Evolutionary conservation across 768 basidiomycete species (phyloP).

Genomic region (Chlorophyllum brunneum): DNA sequence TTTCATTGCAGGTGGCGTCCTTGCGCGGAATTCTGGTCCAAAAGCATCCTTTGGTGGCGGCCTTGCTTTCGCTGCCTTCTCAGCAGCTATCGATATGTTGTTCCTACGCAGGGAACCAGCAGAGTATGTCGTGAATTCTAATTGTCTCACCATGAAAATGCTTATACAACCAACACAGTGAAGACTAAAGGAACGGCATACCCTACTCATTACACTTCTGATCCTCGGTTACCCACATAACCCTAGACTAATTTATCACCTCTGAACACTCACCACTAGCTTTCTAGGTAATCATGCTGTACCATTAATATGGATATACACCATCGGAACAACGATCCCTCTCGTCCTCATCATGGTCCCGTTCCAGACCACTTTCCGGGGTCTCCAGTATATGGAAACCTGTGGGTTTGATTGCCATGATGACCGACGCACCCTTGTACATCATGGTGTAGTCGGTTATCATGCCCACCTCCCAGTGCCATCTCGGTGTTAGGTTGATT

Average conservation of each 20-base stretch:
- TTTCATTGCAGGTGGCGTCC: constrained; percentile 82
- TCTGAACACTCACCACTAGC: neutral
- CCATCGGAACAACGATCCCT: neutral
- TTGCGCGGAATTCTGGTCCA: constrained; percentile 85
- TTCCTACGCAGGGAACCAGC: constrained; percentile 78
- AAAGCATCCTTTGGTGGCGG: constrained; percentile 87
- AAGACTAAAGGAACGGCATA: neutral
- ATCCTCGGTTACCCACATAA: constrained; percentile 1
- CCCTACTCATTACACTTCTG: neutral
- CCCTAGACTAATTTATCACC: constrained; percentile 20
- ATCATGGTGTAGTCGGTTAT: too few relatives aligned
- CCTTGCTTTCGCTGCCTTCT: constrained; percentile 90
- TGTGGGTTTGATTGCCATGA: too few relatives aligned
- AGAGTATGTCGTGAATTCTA: constrained; percentile 38
- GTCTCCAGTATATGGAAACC: too few relatives aligned
- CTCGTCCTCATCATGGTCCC: too few relatives aligned
- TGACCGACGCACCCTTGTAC: too few relatives aligned
- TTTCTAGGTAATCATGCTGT: constrained; percentile 10
- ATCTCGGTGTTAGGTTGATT: too few relatives aligned
- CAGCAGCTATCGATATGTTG: constrained; percentile 76
- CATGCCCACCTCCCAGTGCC: too few relatives aligned
- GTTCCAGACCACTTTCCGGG: too few relatives aligned
- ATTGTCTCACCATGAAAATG: neutral
- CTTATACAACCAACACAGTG: constrained; percentile 1
- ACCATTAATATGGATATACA: constrained; percentile 4